These are phyloP conservation scores for Claviceps humidiphila DNA, from an alignment of 2,329 filamentous ascomycete species.

Conservation along the genomic window DNA sequence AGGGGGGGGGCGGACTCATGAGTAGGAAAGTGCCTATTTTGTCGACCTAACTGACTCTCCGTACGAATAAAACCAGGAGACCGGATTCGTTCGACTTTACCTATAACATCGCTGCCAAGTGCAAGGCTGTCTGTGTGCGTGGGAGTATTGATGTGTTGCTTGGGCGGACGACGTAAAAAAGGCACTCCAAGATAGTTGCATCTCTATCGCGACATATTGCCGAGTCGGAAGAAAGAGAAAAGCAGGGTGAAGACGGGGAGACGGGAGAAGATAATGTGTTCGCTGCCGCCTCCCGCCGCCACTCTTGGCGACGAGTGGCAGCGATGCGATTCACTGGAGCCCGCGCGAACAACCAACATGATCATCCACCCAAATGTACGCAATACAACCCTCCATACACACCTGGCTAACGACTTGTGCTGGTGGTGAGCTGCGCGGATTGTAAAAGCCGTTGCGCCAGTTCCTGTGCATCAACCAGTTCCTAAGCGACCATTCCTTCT, in stretches of 20 bases:
- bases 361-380: not conserved
- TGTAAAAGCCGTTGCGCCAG: not conserved
- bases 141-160: not conserved
- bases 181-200: too few relatives aligned
- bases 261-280: not conserved
- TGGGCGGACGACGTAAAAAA: not conserved
- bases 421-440: not conserved
- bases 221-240: not conserved
- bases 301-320: not conserved
- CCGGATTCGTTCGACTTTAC: not conserved
- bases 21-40: not conserved
- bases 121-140: not conserved
- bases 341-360: not conserved
- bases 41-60: not conserved
- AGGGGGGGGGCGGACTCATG: not conserved
- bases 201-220: too few relatives aligned
- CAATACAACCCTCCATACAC: too few relatives aligned
- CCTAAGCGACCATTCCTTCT: not conserved
- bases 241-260: not conserved
- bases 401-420: not conserved
- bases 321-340: not conserved
- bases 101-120: not conserved
- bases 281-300: not conserved
- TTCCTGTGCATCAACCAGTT: not conserved
- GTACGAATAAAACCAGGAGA: not conserved